Base-by-base conservation (phyloP, 257 asterid species). In the Jacaranda copaia region DNA sequence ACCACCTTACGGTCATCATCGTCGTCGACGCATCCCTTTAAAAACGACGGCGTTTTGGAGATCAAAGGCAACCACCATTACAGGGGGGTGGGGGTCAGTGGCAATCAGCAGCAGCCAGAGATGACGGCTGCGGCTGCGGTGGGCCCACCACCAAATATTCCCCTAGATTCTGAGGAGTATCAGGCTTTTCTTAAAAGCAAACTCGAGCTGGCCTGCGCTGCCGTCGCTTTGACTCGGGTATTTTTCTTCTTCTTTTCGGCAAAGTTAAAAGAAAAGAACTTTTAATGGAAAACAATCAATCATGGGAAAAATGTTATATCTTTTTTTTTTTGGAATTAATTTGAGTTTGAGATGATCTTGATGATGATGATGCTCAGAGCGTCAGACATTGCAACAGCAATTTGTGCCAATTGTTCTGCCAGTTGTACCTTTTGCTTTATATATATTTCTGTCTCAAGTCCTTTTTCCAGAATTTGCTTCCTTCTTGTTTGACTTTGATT, bases 161-260 rank as follows among this genome's bases (percentile, higher is more conserved):
- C 88, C 20, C 68, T 66, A 16, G 92, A 88, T 87, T 81, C 96
- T 6, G 87, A 85, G 57, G 93, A 87, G 76, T 87, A 88, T 58
- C 98, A 92, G 81, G 88, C 94, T 11, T 81, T 82, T 70, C 92
- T 94, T 18, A 90, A 88, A 88, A 92, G 88, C 78, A 92, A 86
- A 43, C 97, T 94, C 19, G 92, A 94, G 81, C 74, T 90, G 84
- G 98, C 96, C 39, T 94, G 98, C 78, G 97, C 97, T 57, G 98
- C 97, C 85, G 91, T 92, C 51, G 97, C 98, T 57, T 84, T 90
- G 88, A 84, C 90, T 57, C 83, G 97, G 85, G 98, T 93, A 85
- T n/a, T 13, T 58, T 19, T 70, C 14, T 2, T 56, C 65, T 51
- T 38, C 7, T 18, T 64, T 9, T 35, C 46, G 1, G 8, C 16